A percentile compares a stretch with the other conserved stretches of the same genome.
These are phyloP conservation scores for Sambucus nigra DNA, from an alignment of 129 eudicot species.

Conservation along the genomic window DNA sequence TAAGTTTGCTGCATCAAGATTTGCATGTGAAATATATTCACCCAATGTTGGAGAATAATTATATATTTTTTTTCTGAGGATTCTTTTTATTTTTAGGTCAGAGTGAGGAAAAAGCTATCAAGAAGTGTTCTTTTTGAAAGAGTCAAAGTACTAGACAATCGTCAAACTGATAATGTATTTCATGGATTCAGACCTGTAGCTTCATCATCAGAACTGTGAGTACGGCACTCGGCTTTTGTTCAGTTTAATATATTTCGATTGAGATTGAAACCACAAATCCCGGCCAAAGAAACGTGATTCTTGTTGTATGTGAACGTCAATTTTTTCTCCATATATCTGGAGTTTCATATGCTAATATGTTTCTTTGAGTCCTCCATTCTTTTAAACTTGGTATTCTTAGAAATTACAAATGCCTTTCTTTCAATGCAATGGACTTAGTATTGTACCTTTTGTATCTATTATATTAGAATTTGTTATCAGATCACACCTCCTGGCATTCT, in stretches of 20 bases:
- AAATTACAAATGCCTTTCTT: no score
- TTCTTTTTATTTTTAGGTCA: conserved; percentile 25
- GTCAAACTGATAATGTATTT: conserved; percentile 43
- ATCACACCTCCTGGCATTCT: no score
- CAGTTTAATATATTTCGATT: not conserved
- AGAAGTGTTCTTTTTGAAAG: conserved; percentile 50
- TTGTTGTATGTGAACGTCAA: not conserved
- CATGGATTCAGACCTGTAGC: conserved; percentile 64
- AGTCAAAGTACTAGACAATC: conserved; percentile 47
- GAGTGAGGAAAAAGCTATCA: conserved; percentile 46
- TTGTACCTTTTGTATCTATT: no score
- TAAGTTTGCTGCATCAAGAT: no score
- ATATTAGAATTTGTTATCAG: no score
- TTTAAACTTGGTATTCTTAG: no score
- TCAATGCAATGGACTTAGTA: no score
- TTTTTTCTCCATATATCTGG: no score
- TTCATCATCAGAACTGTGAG: conserved; percentile 68
- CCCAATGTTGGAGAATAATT: no score
- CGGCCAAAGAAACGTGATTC: not conserved
- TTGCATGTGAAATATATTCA: no score
- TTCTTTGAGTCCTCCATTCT: no score
- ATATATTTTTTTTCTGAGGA: not conserved
- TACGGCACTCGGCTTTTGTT: not conserved
- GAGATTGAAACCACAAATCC: not conserved
- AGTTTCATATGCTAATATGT: no score